Evolutionary conservation across 2,329 filamentous ascomycete species (phyloP).

Genomic region (Dactylellina cionopaga): DNA sequence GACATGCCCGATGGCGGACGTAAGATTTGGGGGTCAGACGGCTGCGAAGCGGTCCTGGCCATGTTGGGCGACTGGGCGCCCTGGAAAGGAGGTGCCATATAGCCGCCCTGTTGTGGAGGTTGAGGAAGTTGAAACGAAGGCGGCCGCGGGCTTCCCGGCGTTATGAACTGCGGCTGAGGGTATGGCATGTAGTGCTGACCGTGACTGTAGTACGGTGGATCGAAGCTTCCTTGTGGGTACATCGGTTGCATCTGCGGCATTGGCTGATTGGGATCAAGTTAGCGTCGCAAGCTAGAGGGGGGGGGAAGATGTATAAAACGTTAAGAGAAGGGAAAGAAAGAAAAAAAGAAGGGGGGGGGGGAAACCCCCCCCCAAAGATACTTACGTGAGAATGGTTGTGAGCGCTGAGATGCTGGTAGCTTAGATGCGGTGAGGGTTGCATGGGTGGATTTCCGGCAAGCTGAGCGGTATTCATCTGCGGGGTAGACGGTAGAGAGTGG

Average conservation of each 20-base stretch:
- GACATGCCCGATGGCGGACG: conserved; percentile 71
- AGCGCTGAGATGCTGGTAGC: conserved; percentile 64
- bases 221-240: conserved; percentile 49
- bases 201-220: conserved; percentile 59
- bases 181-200: conserved; percentile 35
- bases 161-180: conserved; percentile 59
- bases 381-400: conserved; percentile 55
- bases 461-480: conserved; percentile 73
- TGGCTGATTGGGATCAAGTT: conserved; percentile 23
- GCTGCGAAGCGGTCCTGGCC: conserved; percentile 84
- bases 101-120: conserved; percentile 63
- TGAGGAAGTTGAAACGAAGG: conserved; percentile 64
- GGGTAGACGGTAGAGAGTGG: conserved; percentile 73
- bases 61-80: conserved; percentile 71
- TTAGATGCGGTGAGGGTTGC: conserved; percentile 70
- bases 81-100: conserved; percentile 64
- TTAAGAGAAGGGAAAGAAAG: conserved; percentile 68
- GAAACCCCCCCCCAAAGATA: conserved; percentile 56
- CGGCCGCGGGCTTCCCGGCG: conserved; percentile 63
- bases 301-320: conserved; percentile 6
- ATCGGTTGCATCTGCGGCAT: conserved; percentile 48
- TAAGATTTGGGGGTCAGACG: conserved; percentile 69
- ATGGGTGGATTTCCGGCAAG: conserved; percentile 73
- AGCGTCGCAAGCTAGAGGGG: conserved; percentile 49
- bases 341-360: conserved; percentile 67